These are phyloP conservation scores for Psophocarpus tetragonolobus DNA, from an alignment of 306 rosid species.

Conservation along the genomic window DNA sequence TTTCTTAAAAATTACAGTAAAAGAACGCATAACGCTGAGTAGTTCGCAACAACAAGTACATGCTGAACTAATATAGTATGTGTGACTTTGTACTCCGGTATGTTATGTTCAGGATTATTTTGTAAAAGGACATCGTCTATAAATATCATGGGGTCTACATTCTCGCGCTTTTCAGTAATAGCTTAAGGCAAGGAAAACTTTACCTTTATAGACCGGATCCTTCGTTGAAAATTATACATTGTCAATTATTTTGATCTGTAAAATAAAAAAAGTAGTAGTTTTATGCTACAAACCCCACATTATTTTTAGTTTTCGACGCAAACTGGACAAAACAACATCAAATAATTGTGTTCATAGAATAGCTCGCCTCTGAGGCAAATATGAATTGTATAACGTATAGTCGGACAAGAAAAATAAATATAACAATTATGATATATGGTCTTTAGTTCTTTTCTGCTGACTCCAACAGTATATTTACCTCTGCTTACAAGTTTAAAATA, in stretches of 20 bases:
- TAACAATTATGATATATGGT: background rate
- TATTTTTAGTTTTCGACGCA: background rate
- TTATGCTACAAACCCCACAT: conserved; percentile 4
- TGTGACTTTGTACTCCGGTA: background rate
- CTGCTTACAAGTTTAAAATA: background rate
- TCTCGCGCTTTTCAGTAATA: background rate
- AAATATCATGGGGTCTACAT: conserved; percentile 30
- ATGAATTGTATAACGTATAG: background rate
- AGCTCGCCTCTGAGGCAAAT: background rate
- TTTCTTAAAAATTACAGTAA: background rate
- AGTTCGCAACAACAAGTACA: background rate
- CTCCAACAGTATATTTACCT: background rate
- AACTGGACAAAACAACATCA: background rate
- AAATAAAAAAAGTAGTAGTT: background rate
- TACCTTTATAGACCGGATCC: conserved; percentile 30
- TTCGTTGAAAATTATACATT: background rate
- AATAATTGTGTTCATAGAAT: background rate
- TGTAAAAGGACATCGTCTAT: conserved; percentile 7
- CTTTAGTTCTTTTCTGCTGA: background rate
- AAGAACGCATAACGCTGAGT: background rate
- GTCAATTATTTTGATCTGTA: background rate
- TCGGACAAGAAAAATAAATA: background rate
- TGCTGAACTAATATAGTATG: background rate
- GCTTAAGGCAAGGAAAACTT: conserved; percentile 18
- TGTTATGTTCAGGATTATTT: background rate